A percentile compares a stretch with the other conserved stretches of the same genome.
Conservation (phyloP, 2,329 filamentous ascomycete genomes). For the Neofusicoccum parvum region DNA sequence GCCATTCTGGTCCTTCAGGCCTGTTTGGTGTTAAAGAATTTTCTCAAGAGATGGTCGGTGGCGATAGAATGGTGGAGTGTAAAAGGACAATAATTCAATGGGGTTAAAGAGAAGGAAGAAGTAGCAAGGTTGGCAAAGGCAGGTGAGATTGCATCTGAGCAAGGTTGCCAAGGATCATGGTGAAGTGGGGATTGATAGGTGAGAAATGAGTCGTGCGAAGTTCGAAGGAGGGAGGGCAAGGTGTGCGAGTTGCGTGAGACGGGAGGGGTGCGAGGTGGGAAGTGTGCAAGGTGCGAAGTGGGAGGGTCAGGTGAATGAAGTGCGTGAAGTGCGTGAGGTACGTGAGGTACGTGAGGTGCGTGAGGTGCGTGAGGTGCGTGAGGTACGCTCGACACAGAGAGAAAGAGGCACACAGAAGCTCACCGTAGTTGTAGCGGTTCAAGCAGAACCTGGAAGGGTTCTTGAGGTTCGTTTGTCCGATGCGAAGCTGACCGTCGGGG, state of each 20-base stretch:
- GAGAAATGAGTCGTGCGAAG: neutral
- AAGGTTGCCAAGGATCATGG: too few species aligned
- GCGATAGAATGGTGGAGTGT: too few species aligned
- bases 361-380: neutral
- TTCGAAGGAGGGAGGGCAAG: neutral
- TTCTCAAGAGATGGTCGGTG: too few species aligned
- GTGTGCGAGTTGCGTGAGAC: neutral
- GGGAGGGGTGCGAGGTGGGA: neutral
- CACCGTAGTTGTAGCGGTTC: neutral
- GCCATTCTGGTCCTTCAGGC: conserved; percentile 6
- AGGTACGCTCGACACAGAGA: neutral
- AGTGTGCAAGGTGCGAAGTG: neutral
- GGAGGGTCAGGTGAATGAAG: neutral
- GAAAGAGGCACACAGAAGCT: neutral
- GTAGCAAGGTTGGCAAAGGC: too few species aligned
- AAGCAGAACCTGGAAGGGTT: neutral
- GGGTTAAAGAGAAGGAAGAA: too few species aligned
- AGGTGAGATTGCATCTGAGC: too few species aligned
- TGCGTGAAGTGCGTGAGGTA: neutral
- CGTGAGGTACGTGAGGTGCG: neutral
- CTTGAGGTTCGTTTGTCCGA: neutral
- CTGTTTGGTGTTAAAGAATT: neutral
- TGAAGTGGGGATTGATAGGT: too few species aligned
- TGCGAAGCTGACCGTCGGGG: conserved; percentile 9
- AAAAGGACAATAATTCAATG: too few species aligned